Evolutionary conservation across 2,329 filamentous ascomycete genomes (phyloP).

Genomic region (Dothistroma pini): DNA sequence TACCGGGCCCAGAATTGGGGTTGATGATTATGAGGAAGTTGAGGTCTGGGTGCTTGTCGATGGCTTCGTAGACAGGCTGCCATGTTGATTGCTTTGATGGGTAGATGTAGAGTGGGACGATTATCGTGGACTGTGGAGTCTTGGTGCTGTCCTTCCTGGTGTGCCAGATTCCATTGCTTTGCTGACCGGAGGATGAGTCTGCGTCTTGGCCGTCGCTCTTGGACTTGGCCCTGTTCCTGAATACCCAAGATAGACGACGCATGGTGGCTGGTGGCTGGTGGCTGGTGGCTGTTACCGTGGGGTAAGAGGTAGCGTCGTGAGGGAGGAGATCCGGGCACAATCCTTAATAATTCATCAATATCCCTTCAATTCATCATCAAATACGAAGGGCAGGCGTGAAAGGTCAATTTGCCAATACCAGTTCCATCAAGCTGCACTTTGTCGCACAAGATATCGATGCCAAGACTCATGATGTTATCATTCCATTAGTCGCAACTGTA

Average conservation of each 20-base stretch:
- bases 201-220: neutral
- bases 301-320: neutral
- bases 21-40: constrained; percentile 27
- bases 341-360: neutral
- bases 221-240: neutral
- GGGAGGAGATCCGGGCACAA: neutral
- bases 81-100: constrained; percentile 20
- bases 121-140: constrained; percentile 17
- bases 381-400: neutral
- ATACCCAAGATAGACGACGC: neutral
- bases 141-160: neutral
- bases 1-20: constrained; percentile 25
- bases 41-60: constrained; percentile 21
- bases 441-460: neutral
- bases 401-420: neutral
- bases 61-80: constrained; percentile 22
- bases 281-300: no score
- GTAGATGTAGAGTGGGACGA: constrained; percentile 25
- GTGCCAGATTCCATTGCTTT: constrained; percentile 3
- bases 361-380: no score
- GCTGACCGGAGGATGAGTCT: neutral
- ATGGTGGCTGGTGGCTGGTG: neutral
- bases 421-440: neutral
- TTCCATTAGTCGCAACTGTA: constrained; percentile 2
- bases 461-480: neutral